Evolutionary conservation across 2,329 filamentous ascomycete genomes (phyloP).

Genomic region (Botrytis squamosa): DNA sequence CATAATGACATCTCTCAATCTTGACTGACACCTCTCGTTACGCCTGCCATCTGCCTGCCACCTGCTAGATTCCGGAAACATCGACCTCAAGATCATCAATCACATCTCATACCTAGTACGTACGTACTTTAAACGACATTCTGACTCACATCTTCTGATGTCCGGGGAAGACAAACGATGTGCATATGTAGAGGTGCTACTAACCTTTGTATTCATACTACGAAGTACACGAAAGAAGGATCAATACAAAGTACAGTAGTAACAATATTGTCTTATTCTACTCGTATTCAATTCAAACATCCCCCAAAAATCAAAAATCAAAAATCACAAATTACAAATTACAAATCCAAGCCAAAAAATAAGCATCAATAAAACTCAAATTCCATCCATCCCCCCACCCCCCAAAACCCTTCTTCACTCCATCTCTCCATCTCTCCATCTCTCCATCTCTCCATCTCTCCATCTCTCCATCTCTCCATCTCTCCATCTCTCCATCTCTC

Average conservation of each 20-base stretch:
- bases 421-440: neutral
- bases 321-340: neutral
- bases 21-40: neutral
- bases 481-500: no score
- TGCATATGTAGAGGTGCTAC: neutral
- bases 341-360: neutral
- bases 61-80: neutral
- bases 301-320: no score
- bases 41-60: neutral
- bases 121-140: neutral
- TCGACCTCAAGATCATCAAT: neutral
- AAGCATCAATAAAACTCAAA: neutral
- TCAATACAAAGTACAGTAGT: no score
- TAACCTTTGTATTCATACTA: neutral
- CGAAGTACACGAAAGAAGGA: no score
- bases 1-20: neutral
- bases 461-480: no score
- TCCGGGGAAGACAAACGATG: neutral
- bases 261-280: no score
- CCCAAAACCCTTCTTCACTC: neutral
- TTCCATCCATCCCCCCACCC: rapidly evolving
- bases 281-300: no score
- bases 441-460: no score
- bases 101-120: neutral
- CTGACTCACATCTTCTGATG: neutral